Base-by-base conservation (phyloP, 2,329 filamentous ascomycete genomes). In the Trichoderma arundinaceum region DNA sequence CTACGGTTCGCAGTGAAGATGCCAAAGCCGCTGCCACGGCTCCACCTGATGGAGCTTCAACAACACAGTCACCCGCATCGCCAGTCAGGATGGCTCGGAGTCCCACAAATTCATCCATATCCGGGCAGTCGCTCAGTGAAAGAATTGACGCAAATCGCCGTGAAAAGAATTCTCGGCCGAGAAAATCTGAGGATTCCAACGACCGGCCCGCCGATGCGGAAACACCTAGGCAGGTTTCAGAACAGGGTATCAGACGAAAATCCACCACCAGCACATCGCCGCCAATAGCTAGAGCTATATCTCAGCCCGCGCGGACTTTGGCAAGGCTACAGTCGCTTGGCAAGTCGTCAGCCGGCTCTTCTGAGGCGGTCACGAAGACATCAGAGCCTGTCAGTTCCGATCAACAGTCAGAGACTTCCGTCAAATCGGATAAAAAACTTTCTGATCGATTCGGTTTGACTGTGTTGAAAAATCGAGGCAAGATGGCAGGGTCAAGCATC, bases 401-500 rank as follows among this genome's bases (percentile, higher is more conserved):
- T 41, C 66, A 70, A 41, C 57, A 68, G 39, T 51, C 75, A 3
- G 81, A 82, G 49, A 77, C 79, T 8, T 77, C 80, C 22, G 69
- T 77, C 64, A 85, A 83, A 70, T 78, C 78, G 39, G 92, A 97
- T 68, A 94, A 92, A 77, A 92, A 92, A 72, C 81, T 97, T 64
- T 87, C 87, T 13, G 92, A 92, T 69, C 87, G 90, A 63, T 80
- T 93, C 12, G 88, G 88, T 0, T 78, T 94, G 1, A 83, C 82
- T 33, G 82, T 86, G 3, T 78, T 92, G 65, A 94, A 93, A 73
- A 77, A 77, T 19, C 78, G 82, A 66, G 78, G 83, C 32, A 89
- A 88, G 72, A 75, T 77, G 1, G 81, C 81, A 3, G 78, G 82
- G n/a, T 98, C 95, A 1, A 84, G 94, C 48, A 98, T 99, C 67